A percentile compares a stretch with the other conserved stretches of the same genome.
Conservation (phyloP, 305 asterid species). For the Fraxinus sp. region DNA sequence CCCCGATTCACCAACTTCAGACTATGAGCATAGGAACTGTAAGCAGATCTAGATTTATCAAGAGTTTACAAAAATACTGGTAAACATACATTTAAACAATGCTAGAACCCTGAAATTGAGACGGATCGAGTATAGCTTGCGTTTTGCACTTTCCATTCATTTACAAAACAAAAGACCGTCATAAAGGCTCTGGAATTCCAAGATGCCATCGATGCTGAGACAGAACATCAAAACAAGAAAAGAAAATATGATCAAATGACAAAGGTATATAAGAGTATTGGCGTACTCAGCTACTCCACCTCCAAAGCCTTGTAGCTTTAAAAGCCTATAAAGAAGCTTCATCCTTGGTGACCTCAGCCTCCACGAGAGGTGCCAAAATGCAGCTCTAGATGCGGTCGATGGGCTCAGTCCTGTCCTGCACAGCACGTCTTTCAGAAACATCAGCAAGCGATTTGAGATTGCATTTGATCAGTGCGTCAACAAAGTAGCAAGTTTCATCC, state of each 20-base stretch:
- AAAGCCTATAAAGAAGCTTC: slow-evolving; percentile 42
- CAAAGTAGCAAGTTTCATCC: slow-evolving; percentile 78
- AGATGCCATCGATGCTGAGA: slow-evolving; percentile 18
- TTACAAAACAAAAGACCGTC: slow-evolving; percentile 14
- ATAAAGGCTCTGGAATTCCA: slow-evolving; percentile 30
- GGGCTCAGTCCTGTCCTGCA: slow-evolving; percentile 59
- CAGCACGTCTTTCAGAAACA: slow-evolving; percentile 74
- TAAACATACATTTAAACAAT: not conserved
- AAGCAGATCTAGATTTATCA: not conserved
- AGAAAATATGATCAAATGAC: slow-evolving; percentile 8
- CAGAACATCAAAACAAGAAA: not conserved
- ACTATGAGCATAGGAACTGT: not conserved
- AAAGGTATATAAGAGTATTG: slow-evolving; percentile 22
- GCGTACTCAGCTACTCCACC: slow-evolving; percentile 38
- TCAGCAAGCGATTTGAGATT: slow-evolving; percentile 72
- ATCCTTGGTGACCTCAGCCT: slow-evolving; percentile 46
- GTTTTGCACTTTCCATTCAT: slow-evolving; percentile 18
- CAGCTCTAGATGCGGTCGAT: slow-evolving; percentile 35
- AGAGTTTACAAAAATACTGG: slow-evolving; percentile 16
- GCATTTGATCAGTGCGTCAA: slow-evolving; percentile 74
- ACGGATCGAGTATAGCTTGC: not conserved
- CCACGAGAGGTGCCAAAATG: slow-evolving; percentile 1
- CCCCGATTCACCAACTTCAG: not conserved
- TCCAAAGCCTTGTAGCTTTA: slow-evolving; percentile 39
- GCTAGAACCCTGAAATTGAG: not conserved